Percentiles rank a stretch among this genome's conserved stretches.
Conservation (phyloP, 768 basidiomycete species). For the Podaxis carcinomalis region DNA sequence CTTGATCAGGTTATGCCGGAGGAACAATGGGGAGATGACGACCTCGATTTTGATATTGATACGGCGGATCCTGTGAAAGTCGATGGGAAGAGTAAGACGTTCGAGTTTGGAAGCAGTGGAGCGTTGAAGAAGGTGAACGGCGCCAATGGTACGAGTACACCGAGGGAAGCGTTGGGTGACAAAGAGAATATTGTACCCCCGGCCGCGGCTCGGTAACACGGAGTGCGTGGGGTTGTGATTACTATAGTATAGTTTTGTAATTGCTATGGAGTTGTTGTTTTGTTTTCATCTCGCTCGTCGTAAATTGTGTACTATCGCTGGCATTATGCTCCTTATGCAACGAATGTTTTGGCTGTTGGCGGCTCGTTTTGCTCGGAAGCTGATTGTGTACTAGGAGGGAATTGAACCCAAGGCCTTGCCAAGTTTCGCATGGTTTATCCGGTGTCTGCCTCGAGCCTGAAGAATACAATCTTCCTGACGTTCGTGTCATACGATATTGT, state of each 20-base stretch:
- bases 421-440: too few relatives aligned
- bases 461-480: not conserved
- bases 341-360: not conserved
- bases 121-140: conserved; percentile 18
- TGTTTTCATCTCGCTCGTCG: not conserved
- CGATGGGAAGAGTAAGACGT: conserved; percentile 15
- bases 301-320: not conserved
- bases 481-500: too few relatives aligned
- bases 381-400: not conserved
- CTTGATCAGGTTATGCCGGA: conserved; percentile 58
- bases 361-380: too few relatives aligned
- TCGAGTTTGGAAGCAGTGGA: conserved; percentile 14
- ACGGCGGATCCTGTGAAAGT: conserved; percentile 15
- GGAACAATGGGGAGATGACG: conserved; percentile 49
- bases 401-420: not conserved
- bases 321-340: not conserved
- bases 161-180: conserved; percentile 39
- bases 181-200: conserved; percentile 46
- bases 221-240: not conserved
- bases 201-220: not conserved
- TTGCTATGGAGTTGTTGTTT: not conserved
- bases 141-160: conserved; percentile 9
- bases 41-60: conserved; percentile 30
- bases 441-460: too few relatives aligned
- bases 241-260: conserved; percentile 1